Evolutionary conservation across 2,329 filamentous ascomycete genomes (phyloP).

Genomic region (Fusarium solani-melongenae): DNA sequence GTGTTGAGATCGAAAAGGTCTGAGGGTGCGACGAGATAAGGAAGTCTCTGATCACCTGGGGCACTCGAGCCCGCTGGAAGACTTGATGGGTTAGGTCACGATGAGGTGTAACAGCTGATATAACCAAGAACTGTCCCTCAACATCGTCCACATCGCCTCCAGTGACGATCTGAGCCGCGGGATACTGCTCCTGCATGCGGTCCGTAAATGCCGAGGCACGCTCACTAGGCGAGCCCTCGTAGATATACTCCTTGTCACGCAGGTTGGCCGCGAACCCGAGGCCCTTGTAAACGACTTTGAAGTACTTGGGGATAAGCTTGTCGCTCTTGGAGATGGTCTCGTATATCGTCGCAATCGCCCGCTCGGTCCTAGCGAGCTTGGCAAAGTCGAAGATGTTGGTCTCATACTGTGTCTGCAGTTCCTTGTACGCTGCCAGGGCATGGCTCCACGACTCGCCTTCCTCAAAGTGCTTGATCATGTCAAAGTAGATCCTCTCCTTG

Average conservation of each 20-base stretch:
- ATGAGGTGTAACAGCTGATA: conserved; percentile 83
- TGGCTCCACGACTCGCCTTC: conserved; percentile 95
- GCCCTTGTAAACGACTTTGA: conserved; percentile 89
- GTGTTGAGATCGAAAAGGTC: conserved; percentile 80
- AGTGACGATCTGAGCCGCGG: conserved; percentile 82
- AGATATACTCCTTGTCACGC: conserved; percentile 92
- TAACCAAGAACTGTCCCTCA: conserved; percentile 89
- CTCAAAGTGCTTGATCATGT: conserved; percentile 95
- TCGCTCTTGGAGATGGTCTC: conserved; percentile 88
- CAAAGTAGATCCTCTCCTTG: conserved; percentile 91
- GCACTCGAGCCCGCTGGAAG: conserved; percentile 87
- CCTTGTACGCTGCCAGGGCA: conserved; percentile 87
- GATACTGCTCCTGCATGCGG: conserved; percentile 91
- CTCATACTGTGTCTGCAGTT: conserved; percentile 93
- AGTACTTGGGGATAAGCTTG: conserved; percentile 83
- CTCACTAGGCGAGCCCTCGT: conserved; percentile 83
- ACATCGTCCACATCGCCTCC: conserved; percentile 78
- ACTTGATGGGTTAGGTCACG: conserved; percentile 85
- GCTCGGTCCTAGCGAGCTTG: conserved; percentile 88
- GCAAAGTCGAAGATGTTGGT: conserved; percentile 89
- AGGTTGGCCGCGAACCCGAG: conserved; percentile 85
- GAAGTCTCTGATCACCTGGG: conserved; percentile 87
- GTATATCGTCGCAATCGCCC: conserved; percentile 92
- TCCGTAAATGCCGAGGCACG: conserved; percentile 86
- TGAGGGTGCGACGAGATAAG: conserved; percentile 82